These are phyloP conservation scores for Daldinia sp. DNA, from an alignment of 2,329 filamentous ascomycete genomes.

Conservation along the genomic window DNA sequence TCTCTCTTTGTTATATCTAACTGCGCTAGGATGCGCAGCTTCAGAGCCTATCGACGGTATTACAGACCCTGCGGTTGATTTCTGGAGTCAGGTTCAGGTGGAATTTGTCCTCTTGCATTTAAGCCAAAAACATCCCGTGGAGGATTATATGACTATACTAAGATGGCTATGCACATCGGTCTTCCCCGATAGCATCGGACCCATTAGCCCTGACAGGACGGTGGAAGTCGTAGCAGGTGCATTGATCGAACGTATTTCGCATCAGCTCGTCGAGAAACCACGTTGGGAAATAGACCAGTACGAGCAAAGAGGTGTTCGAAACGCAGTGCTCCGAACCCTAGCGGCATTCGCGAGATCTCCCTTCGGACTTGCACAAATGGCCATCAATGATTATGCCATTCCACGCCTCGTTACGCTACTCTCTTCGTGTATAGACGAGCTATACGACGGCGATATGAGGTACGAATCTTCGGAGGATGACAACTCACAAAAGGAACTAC, in stretches of 20 bases:
- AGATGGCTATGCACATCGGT: slow-evolving; percentile 72
- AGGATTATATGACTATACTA: slow-evolving; percentile 71
- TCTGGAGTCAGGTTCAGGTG: slow-evolving; percentile 74
- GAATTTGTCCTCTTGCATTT: slow-evolving; percentile 74
- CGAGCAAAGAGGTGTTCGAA: slow-evolving; percentile 53
- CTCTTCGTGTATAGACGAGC: slow-evolving; percentile 71
- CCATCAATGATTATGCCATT: slow-evolving; percentile 72
- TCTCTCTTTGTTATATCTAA: slow-evolving; percentile 70
- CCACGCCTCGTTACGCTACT: slow-evolving; percentile 76
- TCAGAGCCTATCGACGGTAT: slow-evolving; percentile 40
- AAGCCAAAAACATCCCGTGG: slow-evolving; percentile 69
- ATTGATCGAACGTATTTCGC: slow-evolving; percentile 70
- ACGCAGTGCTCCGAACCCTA: slow-evolving; percentile 62
- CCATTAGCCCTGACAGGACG: slow-evolving; percentile 60
- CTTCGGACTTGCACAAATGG: slow-evolving; percentile 71
- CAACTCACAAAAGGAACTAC: slow-evolving; percentile 46
- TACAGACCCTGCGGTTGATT: slow-evolving; percentile 52
- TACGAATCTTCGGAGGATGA: slow-evolving; percentile 37
- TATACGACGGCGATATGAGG: slow-evolving; percentile 69
- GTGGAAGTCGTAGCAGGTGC: slow-evolving; percentile 53
- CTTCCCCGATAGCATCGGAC: slow-evolving; percentile 70
- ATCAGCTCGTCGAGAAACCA: slow-evolving; percentile 66
- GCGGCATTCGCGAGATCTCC: slow-evolving; percentile 68
- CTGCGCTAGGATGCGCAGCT: slow-evolving; percentile 67
- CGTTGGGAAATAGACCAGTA: slow-evolving; percentile 52